Evolutionary conservation across 1,284 basidiomycete species (phyloP).

Genomic region (Moniliella sp.): DNA sequence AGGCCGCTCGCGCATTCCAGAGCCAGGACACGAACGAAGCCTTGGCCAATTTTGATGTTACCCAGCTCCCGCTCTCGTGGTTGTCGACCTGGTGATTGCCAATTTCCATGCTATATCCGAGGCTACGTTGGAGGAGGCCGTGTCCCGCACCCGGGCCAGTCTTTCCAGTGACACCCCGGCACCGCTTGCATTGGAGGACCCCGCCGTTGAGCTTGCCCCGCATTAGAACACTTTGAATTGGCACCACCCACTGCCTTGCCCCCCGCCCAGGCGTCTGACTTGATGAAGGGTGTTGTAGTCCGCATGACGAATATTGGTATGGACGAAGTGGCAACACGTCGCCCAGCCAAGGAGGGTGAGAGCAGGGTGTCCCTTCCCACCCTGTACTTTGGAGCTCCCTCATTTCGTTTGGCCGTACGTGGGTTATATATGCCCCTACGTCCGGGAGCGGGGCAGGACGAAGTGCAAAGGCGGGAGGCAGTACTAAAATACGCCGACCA

Average conservation of each 20-base stretch:
- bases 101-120: conserved; percentile 61
- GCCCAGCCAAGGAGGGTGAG: too few relatives aligned
- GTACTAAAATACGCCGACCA: too few relatives aligned
- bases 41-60: conserved; percentile 80
- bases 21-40: too few relatives aligned
- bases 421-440: too few relatives aligned
- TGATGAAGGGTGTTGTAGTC: background rate
- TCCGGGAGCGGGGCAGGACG: background rate
- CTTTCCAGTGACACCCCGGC: background rate
- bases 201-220: too few relatives aligned
- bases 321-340: background rate
- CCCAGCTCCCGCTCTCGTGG: conserved; percentile 54
- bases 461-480: too few relatives aligned
- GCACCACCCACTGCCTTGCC: conserved; percentile 12
- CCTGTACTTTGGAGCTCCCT: conserved; percentile 64
- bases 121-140: conserved; percentile 40
- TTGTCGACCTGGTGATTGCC: conserved; percentile 69
- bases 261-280: background rate
- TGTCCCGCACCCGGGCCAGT: conserved; percentile 27
- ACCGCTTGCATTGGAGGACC: background rate
- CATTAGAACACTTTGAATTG: conserved; percentile 21
- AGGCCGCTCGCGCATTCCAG: too few relatives aligned
- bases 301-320: background rate
- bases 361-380: too few relatives aligned
- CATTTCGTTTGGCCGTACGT: conserved; percentile 67